These are phyloP conservation scores for Melaleuca quinquenervia DNA, from an alignment of 345 rosid species.

Conservation along the genomic window DNA sequence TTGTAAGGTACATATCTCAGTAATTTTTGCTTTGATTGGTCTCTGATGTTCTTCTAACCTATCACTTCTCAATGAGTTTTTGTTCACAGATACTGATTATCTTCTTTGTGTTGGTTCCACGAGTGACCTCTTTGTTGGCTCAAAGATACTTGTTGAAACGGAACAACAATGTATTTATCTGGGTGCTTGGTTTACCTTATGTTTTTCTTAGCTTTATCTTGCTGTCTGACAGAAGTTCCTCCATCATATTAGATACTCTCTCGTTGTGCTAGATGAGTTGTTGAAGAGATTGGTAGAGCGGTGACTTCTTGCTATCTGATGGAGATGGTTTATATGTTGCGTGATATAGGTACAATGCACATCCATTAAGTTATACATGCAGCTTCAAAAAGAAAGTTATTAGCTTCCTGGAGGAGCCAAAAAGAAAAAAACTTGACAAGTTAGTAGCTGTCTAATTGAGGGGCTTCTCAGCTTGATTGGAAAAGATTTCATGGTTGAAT, in stretches of 20 bases:
- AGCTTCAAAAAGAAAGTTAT: not conserved
- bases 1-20: not conserved
- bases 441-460: not conserved
- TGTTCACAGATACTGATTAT: not conserved
- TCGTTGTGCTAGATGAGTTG: not conserved
- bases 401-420: not conserved
- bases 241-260: not conserved
- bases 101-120: not conserved
- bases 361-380: not conserved
- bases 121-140: not conserved
- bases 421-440: not conserved
- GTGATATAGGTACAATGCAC: not conserved
- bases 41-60: not conserved
- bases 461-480: not conserved
- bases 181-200: not conserved
- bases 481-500: not conserved
- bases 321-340: not conserved
- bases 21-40: not conserved
- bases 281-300: not conserved
- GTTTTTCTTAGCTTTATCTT: not conserved
- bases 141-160: not conserved
- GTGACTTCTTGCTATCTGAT: not conserved
- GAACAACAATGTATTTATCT: not conserved
- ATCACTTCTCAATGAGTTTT: not conserved
- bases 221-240: not conserved